Conservation (phyloP, 2,329 filamentous ascomycete species). For the Myriosclerotinia scirpicola region DNA sequence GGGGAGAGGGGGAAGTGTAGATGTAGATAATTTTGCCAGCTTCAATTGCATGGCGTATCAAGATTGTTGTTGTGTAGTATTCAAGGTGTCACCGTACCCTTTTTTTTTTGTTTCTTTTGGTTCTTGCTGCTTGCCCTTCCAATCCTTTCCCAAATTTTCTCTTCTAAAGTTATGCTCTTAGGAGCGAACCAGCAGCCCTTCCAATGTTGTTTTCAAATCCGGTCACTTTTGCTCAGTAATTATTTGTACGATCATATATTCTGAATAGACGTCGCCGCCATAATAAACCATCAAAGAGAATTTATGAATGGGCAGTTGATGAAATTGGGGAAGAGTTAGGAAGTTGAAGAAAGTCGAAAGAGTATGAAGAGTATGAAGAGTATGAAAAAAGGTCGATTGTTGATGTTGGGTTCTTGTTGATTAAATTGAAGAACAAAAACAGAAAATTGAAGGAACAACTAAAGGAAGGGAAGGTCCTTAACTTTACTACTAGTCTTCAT, state of each 20-base stretch:
- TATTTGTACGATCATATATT: slow-evolving; percentile 41
- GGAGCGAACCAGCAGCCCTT: slow-evolving; percentile 28
- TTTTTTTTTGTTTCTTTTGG: slow-evolving; percentile 22
- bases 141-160: too few relatives aligned
- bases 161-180: slow-evolving; percentile 28
- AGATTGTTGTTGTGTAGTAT: slow-evolving; percentile 28
- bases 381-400: not conserved
- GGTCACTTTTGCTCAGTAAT: slow-evolving; percentile 35
- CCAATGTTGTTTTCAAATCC: slow-evolving; percentile 21
- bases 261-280: slow-evolving; percentile 37
- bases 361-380: not conserved
- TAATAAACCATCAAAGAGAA: slow-evolving; percentile 31
- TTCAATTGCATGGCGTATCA: slow-evolving; percentile 28
- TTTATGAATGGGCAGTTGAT: slow-evolving; percentile 25
- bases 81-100: slow-evolving; percentile 43
- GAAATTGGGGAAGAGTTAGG: slow-evolving; percentile 21
- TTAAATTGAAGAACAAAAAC: not conserved
- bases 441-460: not conserved
- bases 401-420: slow-evolving; percentile 5
- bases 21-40: slow-evolving; percentile 23
- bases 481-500: too few relatives aligned
- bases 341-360: not conserved
- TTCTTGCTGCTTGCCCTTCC: slow-evolving; percentile 7
- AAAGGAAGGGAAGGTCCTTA: too few relatives aligned
- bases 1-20: slow-evolving; percentile 3